Base-by-base conservation (phyloP, 768 basidiomycete species). In the Brasilioporus rufonigricans region DNA sequence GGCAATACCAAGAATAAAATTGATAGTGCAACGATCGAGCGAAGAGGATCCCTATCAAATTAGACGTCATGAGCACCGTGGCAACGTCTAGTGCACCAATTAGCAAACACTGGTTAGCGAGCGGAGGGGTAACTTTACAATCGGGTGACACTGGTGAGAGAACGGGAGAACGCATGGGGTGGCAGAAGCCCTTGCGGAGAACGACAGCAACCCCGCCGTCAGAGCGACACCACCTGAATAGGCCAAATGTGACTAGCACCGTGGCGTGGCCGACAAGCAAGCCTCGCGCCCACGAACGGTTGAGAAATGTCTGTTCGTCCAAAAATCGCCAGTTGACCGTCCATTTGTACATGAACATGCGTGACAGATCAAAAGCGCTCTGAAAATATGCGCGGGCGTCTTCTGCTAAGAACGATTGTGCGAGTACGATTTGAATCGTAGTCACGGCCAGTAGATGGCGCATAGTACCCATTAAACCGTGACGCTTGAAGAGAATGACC, bases 261-360 rank as follows among this genome's bases (percentile, higher is more conserved):
- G 72, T 70, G 12, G 82, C 67, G 65, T 98, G 95, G 6, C 81
- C 84, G 14, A 80, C 56, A 18, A 98, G 73, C 16, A 99, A 75
- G 1, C 74, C 72, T 39, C 68, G 73, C 1, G 89, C 84, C 73
- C 87, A 89, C 41, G 65, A 67, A 3, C 72, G 68, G 56, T 84
- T 86, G 44, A 91, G 72, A 73, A 98, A 98, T 6, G 75, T 76
- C n/a, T 81, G 75, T 67, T 94, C 90, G 26, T 79, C 75, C 3
- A 99, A 58, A 65, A 96, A 88, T 43, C 93, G 82, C 97, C 97
- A 99, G 67, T 98, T 99, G 52, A 98, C 94, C 0, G 96, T 98
- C 96, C 96, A 99, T 67, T 91, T 86, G 71, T 90, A 97, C 29
- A 97, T 72, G 73, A 99, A 99, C 9, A 86, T 79, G 14, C 97